A percentile compares a stretch with the other conserved stretches of the same genome.
Evolutionary conservation across 768 basidiomycete species (phyloP).

Genomic region (Kwoniella mangroviensis): DNA sequence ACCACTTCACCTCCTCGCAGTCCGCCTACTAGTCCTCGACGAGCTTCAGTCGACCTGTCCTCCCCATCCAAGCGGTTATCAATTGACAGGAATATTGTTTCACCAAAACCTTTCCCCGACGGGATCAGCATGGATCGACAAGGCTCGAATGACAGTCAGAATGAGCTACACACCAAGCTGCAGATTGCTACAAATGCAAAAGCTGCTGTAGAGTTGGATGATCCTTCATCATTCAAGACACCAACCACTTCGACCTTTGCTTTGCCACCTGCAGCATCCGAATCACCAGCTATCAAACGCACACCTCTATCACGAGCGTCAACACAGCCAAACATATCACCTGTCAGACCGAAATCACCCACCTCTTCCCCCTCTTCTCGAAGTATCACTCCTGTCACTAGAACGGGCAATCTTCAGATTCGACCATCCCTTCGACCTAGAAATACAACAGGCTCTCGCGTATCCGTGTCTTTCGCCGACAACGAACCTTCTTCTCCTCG

Average conservation of each 20-base stretch:
- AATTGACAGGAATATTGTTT: neutral
- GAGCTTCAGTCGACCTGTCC: neutral
- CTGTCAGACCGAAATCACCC: slow-evolving; percentile 36
- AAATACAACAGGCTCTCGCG: slow-evolving; percentile 17
- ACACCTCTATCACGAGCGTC: slow-evolving; percentile 14
- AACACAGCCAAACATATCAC: slow-evolving; percentile 35
- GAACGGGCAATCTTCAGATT: slow-evolving; percentile 16
- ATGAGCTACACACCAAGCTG: slow-evolving; percentile 31
- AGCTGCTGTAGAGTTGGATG: neutral
- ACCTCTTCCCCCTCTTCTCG: slow-evolving; percentile 27
- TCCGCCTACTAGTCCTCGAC: slow-evolving; percentile 12
- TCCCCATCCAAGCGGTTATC: slow-evolving; percentile 1
- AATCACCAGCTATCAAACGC: slow-evolving; percentile 8
- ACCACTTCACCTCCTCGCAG: slow-evolving; percentile 5
- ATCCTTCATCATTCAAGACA: slow-evolving; percentile 19
- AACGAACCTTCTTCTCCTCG: slow-evolving; percentile 25
- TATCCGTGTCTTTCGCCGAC: slow-evolving; percentile 22
- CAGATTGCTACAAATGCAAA: slow-evolving; percentile 8
- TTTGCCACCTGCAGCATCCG: slow-evolving; percentile 14
- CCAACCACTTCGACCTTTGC: slow-evolving; percentile 31
- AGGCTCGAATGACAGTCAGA: slow-evolving; percentile 16
- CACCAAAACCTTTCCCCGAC: neutral
- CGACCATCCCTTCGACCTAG: slow-evolving; percentile 19
- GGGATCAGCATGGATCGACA: slow-evolving; percentile 15
- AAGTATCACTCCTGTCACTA: slow-evolving; percentile 19